Conservation (phyloP, 176 grass and related monocot species). For the Puya raimondii region DNA sequence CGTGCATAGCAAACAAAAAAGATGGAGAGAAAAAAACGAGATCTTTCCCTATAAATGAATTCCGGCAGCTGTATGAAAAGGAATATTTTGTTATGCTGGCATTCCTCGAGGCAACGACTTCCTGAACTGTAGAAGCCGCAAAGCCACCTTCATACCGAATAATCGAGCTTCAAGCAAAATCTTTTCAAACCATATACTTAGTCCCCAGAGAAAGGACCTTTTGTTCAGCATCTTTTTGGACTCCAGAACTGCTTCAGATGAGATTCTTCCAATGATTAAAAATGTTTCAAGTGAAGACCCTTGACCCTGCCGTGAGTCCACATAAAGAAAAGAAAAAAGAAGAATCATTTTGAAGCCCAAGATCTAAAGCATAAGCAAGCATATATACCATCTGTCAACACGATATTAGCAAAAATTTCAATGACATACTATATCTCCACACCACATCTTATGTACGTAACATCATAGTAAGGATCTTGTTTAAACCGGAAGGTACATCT, state of each 20-base stretch:
- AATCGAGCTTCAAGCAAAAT: conserved; percentile 48
- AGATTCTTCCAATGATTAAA: conserved; percentile 56
- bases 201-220: conserved; percentile 24
- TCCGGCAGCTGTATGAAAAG: background rate
- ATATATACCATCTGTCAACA: too few relatives aligned
- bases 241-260: conserved; percentile 68
- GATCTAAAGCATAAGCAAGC: background rate
- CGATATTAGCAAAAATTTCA: too few relatives aligned
- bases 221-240: conserved; percentile 36
- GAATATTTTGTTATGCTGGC: background rate
- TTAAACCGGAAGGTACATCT: too few relatives aligned
- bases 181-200: conserved; percentile 54
- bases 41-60: too few relatives aligned
- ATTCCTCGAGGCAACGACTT: conserved; percentile 21
- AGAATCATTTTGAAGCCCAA: background rate
- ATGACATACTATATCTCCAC: too few relatives aligned
- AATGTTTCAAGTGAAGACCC: conserved; percentile 58
- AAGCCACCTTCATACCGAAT: conserved; percentile 36
- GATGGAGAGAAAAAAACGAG: too few relatives aligned
- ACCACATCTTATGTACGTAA: too few relatives aligned
- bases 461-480: too few relatives aligned
- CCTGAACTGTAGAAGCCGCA: conserved; percentile 37
- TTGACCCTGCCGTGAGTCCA: conserved; percentile 37
- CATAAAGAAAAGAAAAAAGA: background rate
- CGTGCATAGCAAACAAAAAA: too few relatives aligned